Conservation (phyloP, 345 rosid genomes). For the Anacardium occidentale region DNA sequence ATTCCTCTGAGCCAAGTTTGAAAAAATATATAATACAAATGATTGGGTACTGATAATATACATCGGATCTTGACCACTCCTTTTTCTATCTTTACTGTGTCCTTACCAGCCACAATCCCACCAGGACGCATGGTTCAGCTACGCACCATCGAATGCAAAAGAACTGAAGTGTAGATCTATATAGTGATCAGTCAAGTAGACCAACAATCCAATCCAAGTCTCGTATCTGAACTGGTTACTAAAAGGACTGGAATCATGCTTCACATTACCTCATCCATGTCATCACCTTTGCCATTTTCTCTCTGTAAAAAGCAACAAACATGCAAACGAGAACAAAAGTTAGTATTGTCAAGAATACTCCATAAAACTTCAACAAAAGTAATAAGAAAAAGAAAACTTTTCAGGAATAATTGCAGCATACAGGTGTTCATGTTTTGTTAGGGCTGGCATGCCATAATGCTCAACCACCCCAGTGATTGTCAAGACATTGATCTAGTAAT, state of each 20-base stretch:
- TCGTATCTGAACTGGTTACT: conserved; percentile 9
- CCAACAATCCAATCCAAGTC: conserved; percentile 15
- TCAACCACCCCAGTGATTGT: not conserved
- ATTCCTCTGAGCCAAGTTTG: not conserved
- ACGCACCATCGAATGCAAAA: conserved; percentile 1
- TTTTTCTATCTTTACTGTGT: not conserved
- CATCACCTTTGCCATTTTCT: conserved; percentile 87
- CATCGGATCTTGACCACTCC: conserved; percentile 24
- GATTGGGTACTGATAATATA: conserved; percentile 23
- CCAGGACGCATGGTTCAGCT: not conserved
- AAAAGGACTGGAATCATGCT: not conserved
- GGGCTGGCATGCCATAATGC: not conserved
- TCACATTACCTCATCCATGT: not conserved
- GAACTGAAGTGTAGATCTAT: conserved; percentile 20
- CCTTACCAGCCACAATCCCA: conserved; percentile 5
- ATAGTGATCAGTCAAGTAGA: conserved; percentile 2
- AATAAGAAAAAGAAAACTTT: not conserved
- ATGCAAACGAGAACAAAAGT: conserved; percentile 6
- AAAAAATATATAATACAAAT: conserved; percentile 10
- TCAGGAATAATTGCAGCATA: not conserved
- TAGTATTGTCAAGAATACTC: not conserved
- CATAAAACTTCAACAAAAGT: not conserved
- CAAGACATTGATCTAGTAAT: no score
- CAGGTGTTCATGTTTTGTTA: not conserved
- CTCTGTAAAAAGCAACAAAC: conserved; percentile 48